Conservation (phyloP, 805 yeast genomes). For the Candida sithepensis region DNA sequence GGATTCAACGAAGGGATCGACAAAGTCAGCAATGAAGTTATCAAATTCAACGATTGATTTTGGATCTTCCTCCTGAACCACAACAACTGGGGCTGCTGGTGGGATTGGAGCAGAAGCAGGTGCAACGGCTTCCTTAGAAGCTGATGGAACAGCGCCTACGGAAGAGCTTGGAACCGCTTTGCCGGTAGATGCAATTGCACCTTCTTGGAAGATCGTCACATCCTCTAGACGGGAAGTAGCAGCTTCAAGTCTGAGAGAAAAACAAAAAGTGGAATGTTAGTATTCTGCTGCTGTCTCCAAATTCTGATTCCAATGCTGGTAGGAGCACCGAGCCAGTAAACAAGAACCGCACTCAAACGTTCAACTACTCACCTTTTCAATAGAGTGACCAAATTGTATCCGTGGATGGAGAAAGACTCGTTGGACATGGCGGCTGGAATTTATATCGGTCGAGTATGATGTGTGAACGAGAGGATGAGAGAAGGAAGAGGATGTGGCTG, state of each 20-base stretch:
- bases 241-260: slow-evolving; percentile 63
- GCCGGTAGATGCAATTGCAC: slow-evolving; percentile 20
- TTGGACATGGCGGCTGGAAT: too few species aligned
- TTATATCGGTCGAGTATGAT: too few species aligned
- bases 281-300: not conserved
- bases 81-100: slow-evolving; percentile 17
- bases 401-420: slow-evolving; percentile 58
- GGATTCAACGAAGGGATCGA: slow-evolving; percentile 56
- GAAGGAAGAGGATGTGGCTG: too few species aligned
- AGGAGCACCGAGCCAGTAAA: too few species aligned
- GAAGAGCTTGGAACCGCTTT: not conserved
- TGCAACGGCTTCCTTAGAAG: slow-evolving; percentile 14
- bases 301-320: too few species aligned
- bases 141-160: slow-evolving; percentile 7
- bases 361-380: slow-evolving; percentile 49
- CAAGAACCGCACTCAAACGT: not conserved
- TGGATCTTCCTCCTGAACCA: slow-evolving; percentile 31
- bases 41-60: slow-evolving; percentile 52
- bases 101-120: slow-evolving; percentile 18
- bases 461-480: too few species aligned
- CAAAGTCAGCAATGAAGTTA: slow-evolving; percentile 43
- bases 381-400: slow-evolving; percentile 82
- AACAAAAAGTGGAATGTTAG: not conserved
- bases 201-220: slow-evolving; percentile 74
- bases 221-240: slow-evolving; percentile 93